These are phyloP conservation scores for Crithidia thermophila DNA, from an alignment of 208 protist species.

Conservation along the genomic window DNA sequence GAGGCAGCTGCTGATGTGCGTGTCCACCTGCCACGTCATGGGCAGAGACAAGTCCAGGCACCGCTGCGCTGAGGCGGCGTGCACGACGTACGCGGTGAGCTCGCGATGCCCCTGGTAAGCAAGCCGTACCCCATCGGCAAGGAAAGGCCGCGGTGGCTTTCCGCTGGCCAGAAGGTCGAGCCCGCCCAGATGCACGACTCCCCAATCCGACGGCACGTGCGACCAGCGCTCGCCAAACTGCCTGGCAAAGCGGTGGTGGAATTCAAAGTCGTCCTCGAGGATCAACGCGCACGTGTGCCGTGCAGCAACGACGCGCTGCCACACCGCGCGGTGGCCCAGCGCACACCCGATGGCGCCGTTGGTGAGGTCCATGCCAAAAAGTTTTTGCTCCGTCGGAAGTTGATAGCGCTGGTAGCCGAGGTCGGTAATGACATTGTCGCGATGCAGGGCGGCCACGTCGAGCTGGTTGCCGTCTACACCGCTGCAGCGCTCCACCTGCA, in stretches of 20 bases:
- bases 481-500: slow-evolving; percentile 65
- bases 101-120: slow-evolving; percentile 90
- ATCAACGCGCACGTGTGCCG: slow-evolving; percentile 59
- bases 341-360: slow-evolving; percentile 88
- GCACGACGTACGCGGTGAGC: slow-evolving; percentile 89
- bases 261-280: slow-evolving; percentile 92
- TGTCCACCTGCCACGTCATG: slow-evolving; percentile 94
- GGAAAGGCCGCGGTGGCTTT: slow-evolving; percentile 84
- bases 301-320: slow-evolving; percentile 65
- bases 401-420: slow-evolving; percentile 74
- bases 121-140: slow-evolving; percentile 76
- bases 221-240: slow-evolving; percentile 57
- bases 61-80: slow-evolving; percentile 64
- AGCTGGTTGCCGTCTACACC: slow-evolving; percentile 74
- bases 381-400: slow-evolving; percentile 78
- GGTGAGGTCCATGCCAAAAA: slow-evolving; percentile 94
- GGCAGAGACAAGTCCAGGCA: slow-evolving; percentile 79
- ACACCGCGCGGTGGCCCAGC: slow-evolving; percentile 79
- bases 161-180: slow-evolving; percentile 80
- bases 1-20: slow-evolving; percentile 79
- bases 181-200: slow-evolving; percentile 88
- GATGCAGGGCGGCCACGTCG: slow-evolving; percentile 54
- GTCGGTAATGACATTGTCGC: slow-evolving; percentile 60
- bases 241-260: slow-evolving; percentile 74
- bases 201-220: slow-evolving; percentile 83